Evolutionary conservation across 805 yeast genomes (phyloP).

Genomic region (Suhomyces emberorum): DNA sequence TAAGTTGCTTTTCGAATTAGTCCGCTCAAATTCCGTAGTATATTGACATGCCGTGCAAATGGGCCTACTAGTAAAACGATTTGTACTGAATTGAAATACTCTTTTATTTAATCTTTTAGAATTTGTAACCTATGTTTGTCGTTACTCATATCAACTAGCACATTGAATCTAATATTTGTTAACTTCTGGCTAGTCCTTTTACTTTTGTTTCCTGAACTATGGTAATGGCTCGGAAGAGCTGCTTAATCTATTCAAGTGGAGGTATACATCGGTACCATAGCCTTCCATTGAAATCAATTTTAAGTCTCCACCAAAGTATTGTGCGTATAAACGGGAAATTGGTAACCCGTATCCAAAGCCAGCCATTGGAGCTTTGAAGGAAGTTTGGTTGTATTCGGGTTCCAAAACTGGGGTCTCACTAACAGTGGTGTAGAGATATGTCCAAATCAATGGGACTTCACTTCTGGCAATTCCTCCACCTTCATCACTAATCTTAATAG

Average conservation of each 20-base stretch:
- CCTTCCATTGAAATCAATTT: slow-evolving; percentile 90
- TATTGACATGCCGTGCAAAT: no score
- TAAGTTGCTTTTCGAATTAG: no score
- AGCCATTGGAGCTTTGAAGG: slow-evolving; percentile 87
- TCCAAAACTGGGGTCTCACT: slow-evolving; percentile 65
- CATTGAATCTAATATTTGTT: no score
- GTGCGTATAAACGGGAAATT: slow-evolving; percentile 77
- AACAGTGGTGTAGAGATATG: slow-evolving; percentile 87
- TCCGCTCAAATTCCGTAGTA: no score
- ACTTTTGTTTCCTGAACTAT: slow-evolving; percentile 11
- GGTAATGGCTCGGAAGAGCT: slow-evolving; percentile 70
- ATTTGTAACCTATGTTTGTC: no score
- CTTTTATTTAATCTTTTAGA: no score
- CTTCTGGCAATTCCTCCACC: slow-evolving; percentile 92
- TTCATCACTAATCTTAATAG: slow-evolving; percentile 86
- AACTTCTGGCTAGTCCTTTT: no score
- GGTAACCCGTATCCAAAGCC: slow-evolving; percentile 93
- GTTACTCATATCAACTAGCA: no score
- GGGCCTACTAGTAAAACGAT: no score
- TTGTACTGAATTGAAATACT: no score
- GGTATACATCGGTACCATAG: slow-evolving; percentile 87
- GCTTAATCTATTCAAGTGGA: slow-evolving; percentile 78
- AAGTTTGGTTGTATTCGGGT: slow-evolving; percentile 54
- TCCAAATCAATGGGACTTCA: slow-evolving; percentile 84
- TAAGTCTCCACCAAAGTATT: slow-evolving; percentile 88